Evolutionary conservation across 2,329 filamentous ascomycete genomes (phyloP).

Genomic region (Colletotrichum brevisporum): DNA sequence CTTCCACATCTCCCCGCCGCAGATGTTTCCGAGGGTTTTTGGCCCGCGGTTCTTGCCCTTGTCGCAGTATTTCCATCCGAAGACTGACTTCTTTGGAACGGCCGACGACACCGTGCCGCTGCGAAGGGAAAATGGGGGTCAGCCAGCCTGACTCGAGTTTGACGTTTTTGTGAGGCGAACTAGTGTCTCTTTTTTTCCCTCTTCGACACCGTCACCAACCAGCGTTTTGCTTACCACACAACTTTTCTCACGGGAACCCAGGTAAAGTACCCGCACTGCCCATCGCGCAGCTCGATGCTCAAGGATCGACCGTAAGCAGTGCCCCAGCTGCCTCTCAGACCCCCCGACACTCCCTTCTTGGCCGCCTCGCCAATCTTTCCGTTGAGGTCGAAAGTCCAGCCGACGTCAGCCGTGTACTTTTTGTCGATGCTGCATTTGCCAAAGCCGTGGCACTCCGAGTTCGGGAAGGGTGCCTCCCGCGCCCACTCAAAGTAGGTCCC

Average conservation of each 20-base stretch:
- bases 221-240: conserved; percentile 17
- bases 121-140: no score
- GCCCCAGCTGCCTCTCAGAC: conserved; percentile 18
- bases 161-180: no score
- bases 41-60: background rate
- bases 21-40: conserved; percentile 2
- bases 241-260: conserved; percentile 38
- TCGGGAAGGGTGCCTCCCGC: conserved; percentile 52
- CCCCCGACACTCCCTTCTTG: conserved; percentile 45
- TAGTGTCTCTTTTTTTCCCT: no score
- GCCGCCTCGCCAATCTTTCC: conserved; percentile 43
- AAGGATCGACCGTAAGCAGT: conserved; percentile 11
- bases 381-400: conserved; percentile 50
- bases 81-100: background rate
- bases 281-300: conserved; percentile 10
- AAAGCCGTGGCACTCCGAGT: conserved; percentile 51
- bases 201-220: no score
- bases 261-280: conserved; percentile 41
- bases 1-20: conserved; percentile 23
- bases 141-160: no score
- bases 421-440: conserved; percentile 47
- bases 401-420: conserved; percentile 47
- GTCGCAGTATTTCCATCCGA: background rate
- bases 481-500: conserved; percentile 44
- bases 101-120: conserved; percentile 31